Evolutionary conservation across 108 stramenopile genomes (phyloP).

Genomic region (Stephanodiscus minutulus): DNA sequence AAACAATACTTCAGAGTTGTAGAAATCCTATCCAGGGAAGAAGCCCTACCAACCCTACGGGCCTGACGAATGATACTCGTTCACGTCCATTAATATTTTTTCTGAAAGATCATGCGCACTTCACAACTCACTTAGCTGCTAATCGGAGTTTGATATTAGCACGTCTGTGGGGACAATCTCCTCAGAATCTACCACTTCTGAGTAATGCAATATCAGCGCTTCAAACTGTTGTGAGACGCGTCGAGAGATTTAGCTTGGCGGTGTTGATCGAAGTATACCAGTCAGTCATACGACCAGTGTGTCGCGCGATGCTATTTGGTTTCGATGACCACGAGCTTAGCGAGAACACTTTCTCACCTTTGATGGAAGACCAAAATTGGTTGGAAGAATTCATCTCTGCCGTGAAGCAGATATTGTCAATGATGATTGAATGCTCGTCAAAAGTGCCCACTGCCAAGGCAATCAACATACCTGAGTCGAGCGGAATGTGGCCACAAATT

Average conservation of each 20-base stretch:
- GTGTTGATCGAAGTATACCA: constrained; percentile 75
- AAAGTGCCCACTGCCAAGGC: constrained; percentile 5
- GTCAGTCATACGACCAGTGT: constrained; percentile 61
- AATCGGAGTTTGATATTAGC: constrained; percentile 76
- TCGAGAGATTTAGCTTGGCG: constrained; percentile 32
- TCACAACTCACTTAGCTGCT: constrained; percentile 54
- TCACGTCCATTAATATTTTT: constrained; percentile 43
- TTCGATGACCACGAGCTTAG: constrained; percentile 71
- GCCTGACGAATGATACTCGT: constrained; percentile 32
- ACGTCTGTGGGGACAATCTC: constrained; percentile 58
- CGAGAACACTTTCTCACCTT: constrained; percentile 52
- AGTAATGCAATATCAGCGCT: constrained; percentile 55
- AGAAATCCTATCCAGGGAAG: constrained; percentile 14
- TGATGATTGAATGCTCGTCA: constrained; percentile 24
- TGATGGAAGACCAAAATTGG: constrained; percentile 65
- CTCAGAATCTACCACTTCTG: constrained; percentile 51
- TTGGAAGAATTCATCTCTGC: constrained; percentile 44
- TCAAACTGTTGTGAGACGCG: constrained; percentile 42
- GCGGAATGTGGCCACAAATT: constrained; percentile 68
- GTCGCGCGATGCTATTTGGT: constrained; percentile 74
- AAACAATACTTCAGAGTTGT: constrained; percentile 39
- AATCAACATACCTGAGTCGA: background rate
- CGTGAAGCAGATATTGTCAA: constrained; percentile 20
- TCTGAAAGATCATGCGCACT: constrained; percentile 41
- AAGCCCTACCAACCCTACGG: constrained; percentile 33